These are phyloP conservation scores for Nepenthes mirabilis DNA, from an alignment of 148 eudicot species.

Conservation along the genomic window DNA sequence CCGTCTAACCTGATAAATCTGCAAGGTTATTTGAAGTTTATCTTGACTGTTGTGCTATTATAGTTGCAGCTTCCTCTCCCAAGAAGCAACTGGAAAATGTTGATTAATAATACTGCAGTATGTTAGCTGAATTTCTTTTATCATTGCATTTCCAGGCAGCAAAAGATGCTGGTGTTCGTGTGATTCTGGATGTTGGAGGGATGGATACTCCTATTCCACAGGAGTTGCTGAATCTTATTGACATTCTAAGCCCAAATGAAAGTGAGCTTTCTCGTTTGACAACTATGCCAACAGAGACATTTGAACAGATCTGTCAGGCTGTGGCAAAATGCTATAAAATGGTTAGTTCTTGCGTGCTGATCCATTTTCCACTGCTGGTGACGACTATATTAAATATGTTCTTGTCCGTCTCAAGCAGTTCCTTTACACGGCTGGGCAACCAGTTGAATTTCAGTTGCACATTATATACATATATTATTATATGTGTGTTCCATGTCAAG, in stretches of 20 bases:
- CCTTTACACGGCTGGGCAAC: neutral
- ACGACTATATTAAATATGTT: neutral
- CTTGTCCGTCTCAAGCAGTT: neutral
- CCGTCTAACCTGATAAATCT: no score
- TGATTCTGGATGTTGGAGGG: slow-evolving; percentile 62
- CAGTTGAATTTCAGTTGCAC: no score
- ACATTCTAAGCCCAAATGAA: slow-evolving; percentile 78
- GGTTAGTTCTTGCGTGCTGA: slow-evolving; percentile 25
- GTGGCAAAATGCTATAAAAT: slow-evolving; percentile 58
- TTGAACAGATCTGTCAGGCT: slow-evolving; percentile 66
- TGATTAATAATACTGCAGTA: neutral
- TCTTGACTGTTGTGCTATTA: no score
- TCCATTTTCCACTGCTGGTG: slow-evolving; percentile 1
- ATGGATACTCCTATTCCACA: slow-evolving; percentile 51
- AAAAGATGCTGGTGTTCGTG: slow-evolving; percentile 40
- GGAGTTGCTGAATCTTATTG: slow-evolving; percentile 30
- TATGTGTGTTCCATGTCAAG: no score
- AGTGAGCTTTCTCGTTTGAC: slow-evolving; percentile 84
- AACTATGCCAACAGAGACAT: slow-evolving; percentile 61
- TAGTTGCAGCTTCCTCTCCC: neutral
- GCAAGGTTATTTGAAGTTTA: no score
- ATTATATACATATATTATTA: no score
- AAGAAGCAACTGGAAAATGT: neutral
- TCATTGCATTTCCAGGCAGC: slow-evolving; percentile 31
- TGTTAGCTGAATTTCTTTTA: neutral